Evolutionary conservation across 2,329 filamentous ascomycete species (phyloP).

Genomic region (Cytospora mali): DNA sequence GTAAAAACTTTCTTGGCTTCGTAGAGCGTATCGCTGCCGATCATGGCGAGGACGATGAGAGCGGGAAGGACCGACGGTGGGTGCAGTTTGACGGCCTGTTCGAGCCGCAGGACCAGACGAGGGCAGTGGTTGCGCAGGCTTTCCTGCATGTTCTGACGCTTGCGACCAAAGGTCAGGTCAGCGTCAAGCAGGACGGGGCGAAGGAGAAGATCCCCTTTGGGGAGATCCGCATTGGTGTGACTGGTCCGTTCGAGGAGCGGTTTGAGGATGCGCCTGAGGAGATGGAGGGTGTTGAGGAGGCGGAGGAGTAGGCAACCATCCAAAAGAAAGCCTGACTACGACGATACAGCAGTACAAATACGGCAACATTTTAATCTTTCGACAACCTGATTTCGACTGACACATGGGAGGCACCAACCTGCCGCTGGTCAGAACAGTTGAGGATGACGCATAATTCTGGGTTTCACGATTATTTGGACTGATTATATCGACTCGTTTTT

Average conservation of each 20-base stretch:
- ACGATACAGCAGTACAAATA: neutral
- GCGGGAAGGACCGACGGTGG: constrained; percentile 43
- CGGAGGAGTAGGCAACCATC: neutral
- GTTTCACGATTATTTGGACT: neutral
- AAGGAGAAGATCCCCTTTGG: constrained; percentile 47
- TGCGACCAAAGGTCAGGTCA: constrained; percentile 65
- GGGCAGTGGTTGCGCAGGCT: constrained; percentile 70
- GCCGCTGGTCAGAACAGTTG: neutral
- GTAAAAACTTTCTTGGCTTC: constrained; percentile 50
- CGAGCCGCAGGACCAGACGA: constrained; percentile 54
- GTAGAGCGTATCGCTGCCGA: constrained; percentile 39
- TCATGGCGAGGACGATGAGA: constrained; percentile 36
- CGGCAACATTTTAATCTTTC: neutral
- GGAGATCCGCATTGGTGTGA: constrained; percentile 48
- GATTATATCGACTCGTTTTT: neutral
- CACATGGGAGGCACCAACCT: neutral
- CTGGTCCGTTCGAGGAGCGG: constrained; percentile 25
- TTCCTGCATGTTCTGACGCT: constrained; percentile 75
- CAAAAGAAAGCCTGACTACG: neutral
- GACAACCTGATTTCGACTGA: neutral
- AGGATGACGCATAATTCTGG: neutral
- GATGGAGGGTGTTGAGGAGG: neutral
- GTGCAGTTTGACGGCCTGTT: constrained; percentile 73
- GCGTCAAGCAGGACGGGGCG: constrained; percentile 60
- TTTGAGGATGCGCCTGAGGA: constrained; percentile 1